Conservation (phyloP, 2,329 filamentous ascomycete genomes). For the Sclerotinia nivalis region DNA sequence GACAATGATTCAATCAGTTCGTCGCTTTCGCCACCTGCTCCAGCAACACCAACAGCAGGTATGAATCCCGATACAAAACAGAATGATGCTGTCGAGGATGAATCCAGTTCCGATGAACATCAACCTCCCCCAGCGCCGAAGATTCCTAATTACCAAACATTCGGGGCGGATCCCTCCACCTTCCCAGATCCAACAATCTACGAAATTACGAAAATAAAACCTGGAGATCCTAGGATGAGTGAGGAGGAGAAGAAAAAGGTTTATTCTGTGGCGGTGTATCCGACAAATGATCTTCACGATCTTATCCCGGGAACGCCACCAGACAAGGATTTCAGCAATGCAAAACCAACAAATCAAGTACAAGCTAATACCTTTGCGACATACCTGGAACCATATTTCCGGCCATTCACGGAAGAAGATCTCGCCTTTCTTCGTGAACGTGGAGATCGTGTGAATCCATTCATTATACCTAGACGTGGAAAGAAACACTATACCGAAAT, state of each 20-base stretch:
- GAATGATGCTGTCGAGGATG: slow-evolving; percentile 49
- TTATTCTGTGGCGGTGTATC: slow-evolving; percentile 83
- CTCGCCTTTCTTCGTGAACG: slow-evolving; percentile 88
- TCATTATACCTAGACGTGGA: slow-evolving; percentile 81
- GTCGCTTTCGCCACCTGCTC: slow-evolving; percentile 59
- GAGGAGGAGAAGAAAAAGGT: slow-evolving; percentile 86
- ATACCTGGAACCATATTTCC: slow-evolving; percentile 89
- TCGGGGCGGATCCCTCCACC: slow-evolving; percentile 88
- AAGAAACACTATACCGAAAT: slow-evolving; percentile 84
- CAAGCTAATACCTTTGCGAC: slow-evolving; percentile 90
- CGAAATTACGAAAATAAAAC: slow-evolving; percentile 74
- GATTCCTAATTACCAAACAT: slow-evolving; percentile 72
- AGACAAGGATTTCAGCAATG: slow-evolving; percentile 92
- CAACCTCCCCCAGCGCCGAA: slow-evolving; percentile 61
- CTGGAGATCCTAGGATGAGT: slow-evolving; percentile 62
- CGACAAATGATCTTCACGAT: slow-evolving; percentile 75
- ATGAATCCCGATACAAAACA: slow-evolving; percentile 62
- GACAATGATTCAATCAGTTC: slow-evolving; percentile 58
- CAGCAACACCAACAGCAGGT: slow-evolving; percentile 45
- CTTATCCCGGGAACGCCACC: slow-evolving; percentile 86
- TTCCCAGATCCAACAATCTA: slow-evolving; percentile 92
- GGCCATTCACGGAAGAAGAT: slow-evolving; percentile 88
- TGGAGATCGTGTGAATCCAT: slow-evolving; percentile 80
- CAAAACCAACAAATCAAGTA: slow-evolving; percentile 92
- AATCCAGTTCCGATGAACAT: slow-evolving; percentile 54